Evolutionary conservation across 2,329 filamentous ascomycete genomes (phyloP), one percentile per base, ranked within the genome.

Genomic region (Fusarium sp.): DNA sequence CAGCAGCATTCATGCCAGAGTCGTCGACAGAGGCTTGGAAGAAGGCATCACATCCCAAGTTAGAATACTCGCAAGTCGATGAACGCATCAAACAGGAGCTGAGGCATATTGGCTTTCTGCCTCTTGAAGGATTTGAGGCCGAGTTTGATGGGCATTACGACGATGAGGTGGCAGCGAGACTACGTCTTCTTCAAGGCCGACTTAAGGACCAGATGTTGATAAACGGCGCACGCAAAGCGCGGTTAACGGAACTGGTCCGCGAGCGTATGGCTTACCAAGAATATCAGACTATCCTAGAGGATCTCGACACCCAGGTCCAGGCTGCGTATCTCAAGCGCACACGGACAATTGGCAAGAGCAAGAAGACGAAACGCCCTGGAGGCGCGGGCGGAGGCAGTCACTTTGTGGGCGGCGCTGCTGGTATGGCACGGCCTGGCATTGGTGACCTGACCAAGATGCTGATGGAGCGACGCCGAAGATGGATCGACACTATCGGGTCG

Each of bases 241-340:
- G 95, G 3, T 87, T 99, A 12, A 91, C 94, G 1, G 95, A 98
- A 40, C 88, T 98, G 31, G 94, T 96, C 9, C 93, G 95, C 77
- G 95, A 98, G 81, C 92, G 94, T 74, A 96, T 99, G 90, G 96
- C 96, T 0, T 92, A 96, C 84, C 96, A 99, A 80, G 96, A 99
- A 81, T 99, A 98, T 85, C 93, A 92, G 81, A 98, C 95, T 64
- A 99, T 99, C 77, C 92, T 97, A 59, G 96, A 99, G 80, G 96
- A 99, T 81, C 91, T 99, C 24, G 96, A 99, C 85, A 91, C 92
- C 46, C 96, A 98, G 81, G 95, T 98, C 46, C 95, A 98, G 80
- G 92, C 94, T 60, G 96, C 96, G 5, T 99, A 98, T 80, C 91
- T 97, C 51, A 99, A 99, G 85, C 93, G 96, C 27, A 98, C 96